Evolutionary conservation across 2,329 filamentous ascomycete species (phyloP), one percentile per base, ranked within the genome.

Genomic region (Colletotrichum liriopes): DNA sequence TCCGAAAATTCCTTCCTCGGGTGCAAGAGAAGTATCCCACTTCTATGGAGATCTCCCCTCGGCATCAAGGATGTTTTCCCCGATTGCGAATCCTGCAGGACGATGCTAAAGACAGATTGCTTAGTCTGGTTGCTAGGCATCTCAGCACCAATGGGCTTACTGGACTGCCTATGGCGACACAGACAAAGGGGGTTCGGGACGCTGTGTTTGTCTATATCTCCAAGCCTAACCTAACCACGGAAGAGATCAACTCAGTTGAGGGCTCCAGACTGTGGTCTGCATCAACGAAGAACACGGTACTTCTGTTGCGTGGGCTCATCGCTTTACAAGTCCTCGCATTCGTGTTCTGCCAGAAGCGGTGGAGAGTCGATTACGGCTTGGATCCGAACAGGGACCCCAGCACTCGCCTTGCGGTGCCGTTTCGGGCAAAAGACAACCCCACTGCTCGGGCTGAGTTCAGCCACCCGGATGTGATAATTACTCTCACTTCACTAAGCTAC

Each of bases 361-460:
- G 89, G 89, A 81, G 88, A 3, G 91, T 94, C 0, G 87, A 93
- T 65, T 94, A 91, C 71, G 91, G 92, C 0, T 81, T 88, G 0
- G 86, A 90, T 75, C 71, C 75, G 0, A 76, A 72, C 0, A 78
- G 89, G 2, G 74, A 74, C 0, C 86, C 84, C 0, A 59, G 69
- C 0, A 88, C 86, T 0, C 81, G 78, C 61, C 83, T 92, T 0
- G 87, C 88, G 0, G 88, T 93, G 0, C 91, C 90, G 0, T 93
- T 86, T 73, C 83, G 83, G 11, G 89, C 89, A 0, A 92, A 92
- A 67, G 90, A 90, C 61, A 85, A 75, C 3, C 90, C 90, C 0
- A 82, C 87, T 0, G 78, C 83, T 0, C 83, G 87, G 3, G 86
- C 90, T 0, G 90, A 92, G 73, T 92, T 91, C 76, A 90, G 89